Evolutionary conservation across 164 flowering plant genomes (phyloP).

Genomic region (Tetrastigma voinierianum): DNA sequence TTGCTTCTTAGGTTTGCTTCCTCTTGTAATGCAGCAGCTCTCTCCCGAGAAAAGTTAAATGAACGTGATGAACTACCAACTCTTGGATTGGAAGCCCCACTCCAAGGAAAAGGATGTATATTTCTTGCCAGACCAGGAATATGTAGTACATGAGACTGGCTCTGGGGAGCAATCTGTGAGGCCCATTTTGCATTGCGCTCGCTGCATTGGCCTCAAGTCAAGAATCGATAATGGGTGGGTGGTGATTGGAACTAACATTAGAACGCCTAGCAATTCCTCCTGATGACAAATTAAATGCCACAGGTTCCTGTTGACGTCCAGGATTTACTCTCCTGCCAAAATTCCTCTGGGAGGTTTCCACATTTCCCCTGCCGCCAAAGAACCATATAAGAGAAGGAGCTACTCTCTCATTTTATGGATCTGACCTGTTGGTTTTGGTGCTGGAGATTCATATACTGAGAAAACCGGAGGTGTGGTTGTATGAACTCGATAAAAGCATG

Average conservation of each 20-base stretch:
- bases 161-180: conserved; percentile 15
- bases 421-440: conserved; percentile 27
- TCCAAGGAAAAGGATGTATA: conserved; percentile 37
- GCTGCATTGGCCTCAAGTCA: conserved; percentile 33
- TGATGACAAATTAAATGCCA: conserved; percentile 29
- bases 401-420: conserved; percentile 27
- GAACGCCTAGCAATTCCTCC: conserved; percentile 27
- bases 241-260: conserved; percentile 23
- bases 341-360: conserved; percentile 35
- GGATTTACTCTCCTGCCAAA: conserved; percentile 35
- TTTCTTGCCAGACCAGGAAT: conserved; percentile 31
- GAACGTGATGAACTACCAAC: conserved; percentile 28
- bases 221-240: conserved; percentile 27
- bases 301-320: conserved; percentile 29
- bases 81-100: conserved; percentile 41
- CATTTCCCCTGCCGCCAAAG: no score
- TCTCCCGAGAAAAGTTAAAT: conserved; percentile 19
- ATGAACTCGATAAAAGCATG: no score
- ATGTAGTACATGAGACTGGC: conserved; percentile 23
- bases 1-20: conserved; percentile 27
- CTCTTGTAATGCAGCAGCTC: conserved; percentile 24
- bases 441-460: conserved; percentile 19
- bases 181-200: conserved; percentile 17
- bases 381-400: no score
- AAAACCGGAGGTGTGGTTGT: conserved; percentile 25